Evolutionary conservation across 345 rosid genomes (phyloP).

Genomic region (Boechera divaricarpa): DNA sequence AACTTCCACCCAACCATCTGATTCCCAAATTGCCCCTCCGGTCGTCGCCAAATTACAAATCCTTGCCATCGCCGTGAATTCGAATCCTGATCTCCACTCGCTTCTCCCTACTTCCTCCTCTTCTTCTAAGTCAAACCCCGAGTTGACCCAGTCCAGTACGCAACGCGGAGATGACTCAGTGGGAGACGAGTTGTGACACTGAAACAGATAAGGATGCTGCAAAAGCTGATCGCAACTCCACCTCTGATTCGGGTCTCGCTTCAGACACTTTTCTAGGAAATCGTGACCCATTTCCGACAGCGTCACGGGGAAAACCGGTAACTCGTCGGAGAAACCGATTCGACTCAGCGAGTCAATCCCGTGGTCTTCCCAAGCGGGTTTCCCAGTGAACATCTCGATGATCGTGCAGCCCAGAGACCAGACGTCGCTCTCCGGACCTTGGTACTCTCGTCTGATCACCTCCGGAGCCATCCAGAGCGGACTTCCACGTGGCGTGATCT

Average conservation of each 20-base stretch:
- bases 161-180: slow-evolving; percentile 74
- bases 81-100: not conserved
- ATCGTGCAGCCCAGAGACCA: slow-evolving; percentile 84
- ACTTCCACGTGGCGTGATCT: slow-evolving; percentile 68
- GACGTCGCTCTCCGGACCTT: slow-evolving; percentile 80
- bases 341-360: slow-evolving; percentile 61
- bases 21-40: slow-evolving; percentile 57
- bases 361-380: slow-evolving; percentile 65
- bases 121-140: slow-evolving; percentile 43
- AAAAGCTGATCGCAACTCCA: slow-evolving; percentile 83
- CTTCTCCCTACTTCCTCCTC: slow-evolving; percentile 31
- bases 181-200: slow-evolving; percentile 14
- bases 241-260: slow-evolving; percentile 54
- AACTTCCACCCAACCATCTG: slow-evolving; percentile 63
- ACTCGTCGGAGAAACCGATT: slow-evolving; percentile 59
- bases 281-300: slow-evolving; percentile 62
- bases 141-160: slow-evolving; percentile 62
- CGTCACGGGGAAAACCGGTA: slow-evolving; percentile 53
- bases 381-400: slow-evolving; percentile 75
- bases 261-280: slow-evolving; percentile 68
- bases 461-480: slow-evolving; percentile 99
- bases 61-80: slow-evolving; percentile 45
- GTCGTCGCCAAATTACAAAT: slow-evolving; percentile 48
- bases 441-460: slow-evolving; percentile 68
- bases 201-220: slow-evolving; percentile 63